Conservation (phyloP, 129 eudicot species). For the Dittrichia graveolens region DNA sequence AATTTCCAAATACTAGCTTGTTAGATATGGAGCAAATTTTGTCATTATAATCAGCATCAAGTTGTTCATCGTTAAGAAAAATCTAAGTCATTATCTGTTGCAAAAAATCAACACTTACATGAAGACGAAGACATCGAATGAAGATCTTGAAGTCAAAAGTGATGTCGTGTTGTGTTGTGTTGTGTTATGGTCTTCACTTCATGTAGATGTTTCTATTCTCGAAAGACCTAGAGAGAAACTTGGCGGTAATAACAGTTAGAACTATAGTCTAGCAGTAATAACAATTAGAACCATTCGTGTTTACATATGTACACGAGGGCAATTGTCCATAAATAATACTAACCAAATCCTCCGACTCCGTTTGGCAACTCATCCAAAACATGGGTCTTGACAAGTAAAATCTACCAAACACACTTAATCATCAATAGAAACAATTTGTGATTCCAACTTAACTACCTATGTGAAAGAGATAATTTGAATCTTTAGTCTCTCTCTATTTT, state of each 20-base stretch:
- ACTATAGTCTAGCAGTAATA: neutral
- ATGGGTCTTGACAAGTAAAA: neutral
- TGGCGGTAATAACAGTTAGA: neutral
- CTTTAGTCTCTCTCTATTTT: constrained; percentile 12
- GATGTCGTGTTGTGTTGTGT: neutral
- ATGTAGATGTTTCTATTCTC: neutral
- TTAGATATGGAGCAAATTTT: neutral
- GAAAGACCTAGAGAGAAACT: neutral
- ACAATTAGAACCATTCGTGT: neutral
- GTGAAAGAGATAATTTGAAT: neutral
- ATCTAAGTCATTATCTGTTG: neutral
- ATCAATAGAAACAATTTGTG: neutral
- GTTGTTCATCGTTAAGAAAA: neutral
- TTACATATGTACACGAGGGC: neutral
- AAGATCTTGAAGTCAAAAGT: neutral
- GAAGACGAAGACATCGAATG: neutral
- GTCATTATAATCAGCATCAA: neutral
- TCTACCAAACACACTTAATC: neutral
- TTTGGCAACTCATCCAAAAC: constrained; percentile 1
- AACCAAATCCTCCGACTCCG: neutral
- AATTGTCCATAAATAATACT: neutral
- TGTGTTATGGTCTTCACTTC: neutral
- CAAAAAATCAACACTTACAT: neutral
- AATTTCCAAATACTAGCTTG: neutral
- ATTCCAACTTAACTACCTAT: constrained; percentile 15